Base-by-base conservation (phyloP, 805 yeast genomes). In the Cyberlindnera bimundalis region DNA sequence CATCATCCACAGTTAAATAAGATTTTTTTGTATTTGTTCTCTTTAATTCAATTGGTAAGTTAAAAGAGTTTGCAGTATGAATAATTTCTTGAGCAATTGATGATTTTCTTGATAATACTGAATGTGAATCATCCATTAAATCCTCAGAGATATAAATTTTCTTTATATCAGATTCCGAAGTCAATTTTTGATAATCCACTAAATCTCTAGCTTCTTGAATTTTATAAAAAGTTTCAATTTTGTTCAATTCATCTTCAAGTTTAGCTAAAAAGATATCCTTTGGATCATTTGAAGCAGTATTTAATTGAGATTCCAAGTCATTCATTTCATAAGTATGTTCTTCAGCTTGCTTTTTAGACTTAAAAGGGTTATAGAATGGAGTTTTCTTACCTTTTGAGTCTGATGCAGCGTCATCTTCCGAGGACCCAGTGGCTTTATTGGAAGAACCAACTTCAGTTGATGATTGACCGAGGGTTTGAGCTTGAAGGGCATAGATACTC, bases 401-500 rank as follows among this genome's bases (percentile, higher is more conserved):
- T 10, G 29, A 10, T 29, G 36, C 32, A 34, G 34, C 32, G 23
- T 44, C 45, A 20, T 27, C 35, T 42, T 49, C 43, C 35, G 40
- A 35, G 25, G 28, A 26, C 9, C 45, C 36, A 43, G 18, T 32
- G 19, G 38, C 4, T 8, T 32, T 21, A 8, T 14, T 14, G 14
- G 20, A 16, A 20, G 33, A 31, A 12, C 33, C 27, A 9, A 5
- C 21, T 18, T 33, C 36, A 3, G 39, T 11, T 3, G 32, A 18
- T 7, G 35, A 30, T 7, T 37, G 27, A 16, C 35, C 54, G 29
- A 62, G 34, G 27, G 59, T 59, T 37, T 63, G 61, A 16, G 70
- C 67, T 47, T 78, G 83, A 27, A 81, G 65, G 46, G 68, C 63
- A 53, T 81, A 80, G 26, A 79, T 73, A 23, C 68, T 53, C 52